phyloP scores from a whole-genome alignment of 305 asterid genomes.

The Solanum hybrid region DNA sequence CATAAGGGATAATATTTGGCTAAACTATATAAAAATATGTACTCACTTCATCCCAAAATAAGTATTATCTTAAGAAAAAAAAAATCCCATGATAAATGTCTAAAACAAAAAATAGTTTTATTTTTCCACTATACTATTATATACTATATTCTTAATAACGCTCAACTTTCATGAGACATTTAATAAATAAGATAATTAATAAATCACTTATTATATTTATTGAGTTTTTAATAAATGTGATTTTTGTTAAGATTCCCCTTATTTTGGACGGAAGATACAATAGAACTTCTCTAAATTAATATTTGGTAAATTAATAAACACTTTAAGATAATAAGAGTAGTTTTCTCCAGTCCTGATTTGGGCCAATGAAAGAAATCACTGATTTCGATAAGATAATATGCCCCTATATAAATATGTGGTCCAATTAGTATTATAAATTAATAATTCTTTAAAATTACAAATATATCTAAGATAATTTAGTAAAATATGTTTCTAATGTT shows the following conservation, averaged over 20 bases:
- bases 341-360: not conserved
- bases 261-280: not conserved
- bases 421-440: not conserved
- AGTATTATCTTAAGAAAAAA: no score
- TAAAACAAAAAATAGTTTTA: no score
- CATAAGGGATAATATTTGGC: not conserved
- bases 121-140: no score
- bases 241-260: no score
- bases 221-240: not conserved
- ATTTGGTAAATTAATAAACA: no score
- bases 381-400: not conserved
- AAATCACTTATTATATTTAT: not conserved
- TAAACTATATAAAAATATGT: no score
- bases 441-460: no score
- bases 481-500: not conserved
- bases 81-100: no score
- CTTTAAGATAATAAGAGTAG: no score
- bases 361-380: no score
- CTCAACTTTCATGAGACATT: not conserved
- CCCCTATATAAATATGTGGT: not conserved
- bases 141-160: no score
- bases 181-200: no score
- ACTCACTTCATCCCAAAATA: not conserved
- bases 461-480: not conserved
- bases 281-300: not conserved